phyloP scores from a whole-genome alignment of 2,329 filamentous ascomycete genomes.

The Cordyceps farinosa region DNA sequence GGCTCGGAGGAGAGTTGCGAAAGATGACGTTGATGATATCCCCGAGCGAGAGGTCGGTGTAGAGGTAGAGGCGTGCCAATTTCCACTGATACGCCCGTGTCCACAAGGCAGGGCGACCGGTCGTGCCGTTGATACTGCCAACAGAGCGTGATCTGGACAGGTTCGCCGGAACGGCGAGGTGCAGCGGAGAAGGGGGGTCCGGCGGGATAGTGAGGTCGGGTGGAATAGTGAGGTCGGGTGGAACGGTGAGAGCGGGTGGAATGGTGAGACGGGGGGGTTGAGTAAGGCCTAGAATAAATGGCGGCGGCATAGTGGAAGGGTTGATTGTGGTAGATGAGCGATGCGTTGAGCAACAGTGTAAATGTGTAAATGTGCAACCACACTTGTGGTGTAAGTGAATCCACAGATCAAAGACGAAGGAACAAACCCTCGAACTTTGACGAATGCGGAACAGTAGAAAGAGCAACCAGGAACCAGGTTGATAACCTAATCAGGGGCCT shows the following conservation, averaged over 20 bases:
- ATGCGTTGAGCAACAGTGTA: neutral
- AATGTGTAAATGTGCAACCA: neutral
- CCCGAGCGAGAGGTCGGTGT: constrained; percentile 49
- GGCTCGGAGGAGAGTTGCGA: constrained; percentile 34
- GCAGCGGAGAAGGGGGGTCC: neutral
- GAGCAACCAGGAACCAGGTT: neutral
- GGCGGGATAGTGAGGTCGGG: neutral
- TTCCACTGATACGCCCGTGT: constrained; percentile 50
- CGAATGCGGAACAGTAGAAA: neutral
- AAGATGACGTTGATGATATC: constrained; percentile 49
- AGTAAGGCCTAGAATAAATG: neutral
- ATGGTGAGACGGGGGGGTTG: no score
- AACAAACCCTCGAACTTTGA: neutral
- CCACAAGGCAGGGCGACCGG: constrained; percentile 56
- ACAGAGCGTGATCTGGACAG: constrained; percentile 26
- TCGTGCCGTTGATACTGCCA: constrained; percentile 28
- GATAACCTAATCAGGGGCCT: neutral
- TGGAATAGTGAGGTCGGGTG: neutral
- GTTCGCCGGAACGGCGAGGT: neutral
- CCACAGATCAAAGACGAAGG: neutral
- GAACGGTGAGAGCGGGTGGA: no score
- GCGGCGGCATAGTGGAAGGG: neutral
- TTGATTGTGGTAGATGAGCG: neutral
- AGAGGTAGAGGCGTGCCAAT: constrained; percentile 54
- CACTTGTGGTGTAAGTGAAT: neutral